A percentile compares a stretch with the other conserved stretches of the same genome.
Evolutionary conservation across 768 basidiomycete species (phyloP).

Genomic region (Psilocybe cubensis): DNA sequence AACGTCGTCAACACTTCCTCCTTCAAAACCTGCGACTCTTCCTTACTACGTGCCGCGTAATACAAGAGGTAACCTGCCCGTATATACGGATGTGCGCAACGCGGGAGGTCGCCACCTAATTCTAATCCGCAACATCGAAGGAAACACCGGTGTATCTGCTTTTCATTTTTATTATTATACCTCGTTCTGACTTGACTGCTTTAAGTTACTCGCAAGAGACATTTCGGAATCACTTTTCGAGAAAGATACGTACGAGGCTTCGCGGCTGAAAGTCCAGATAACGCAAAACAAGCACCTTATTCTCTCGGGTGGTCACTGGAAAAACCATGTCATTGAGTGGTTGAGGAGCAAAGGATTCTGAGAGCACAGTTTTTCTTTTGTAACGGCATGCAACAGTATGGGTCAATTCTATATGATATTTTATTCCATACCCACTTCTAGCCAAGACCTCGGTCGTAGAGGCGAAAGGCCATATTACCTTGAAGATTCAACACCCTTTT

Average conservation of each 20-base stretch:
- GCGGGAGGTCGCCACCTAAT: slow-evolving; percentile 60
- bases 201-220: slow-evolving; percentile 63
- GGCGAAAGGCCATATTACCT: too few relatives aligned
- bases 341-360: slow-evolving; percentile 69
- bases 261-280: slow-evolving; percentile 52
- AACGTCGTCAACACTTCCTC: slow-evolving; percentile 9
- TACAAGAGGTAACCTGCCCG: slow-evolving; percentile 66
- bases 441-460: neutral
- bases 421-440: neutral
- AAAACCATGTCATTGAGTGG: slow-evolving; percentile 63
- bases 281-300: slow-evolving; percentile 54
- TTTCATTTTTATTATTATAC: neutral
- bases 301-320: slow-evolving; percentile 68
- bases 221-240: slow-evolving; percentile 55
- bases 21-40: slow-evolving; percentile 15
- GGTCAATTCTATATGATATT: neutral
- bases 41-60: slow-evolving; percentile 72
- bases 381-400: slow-evolving; percentile 6
- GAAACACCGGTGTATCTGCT: slow-evolving; percentile 54
- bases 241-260: slow-evolving; percentile 45
- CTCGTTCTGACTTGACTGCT: neutral
- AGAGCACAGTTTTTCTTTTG: neutral
- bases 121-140: slow-evolving; percentile 71
- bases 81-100: slow-evolving; percentile 77
- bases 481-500: too few relatives aligned